These are phyloP conservation scores for Hibiscus tridactylites DNA, from an alignment of 345 rosid genomes.

Conservation along the genomic window DNA sequence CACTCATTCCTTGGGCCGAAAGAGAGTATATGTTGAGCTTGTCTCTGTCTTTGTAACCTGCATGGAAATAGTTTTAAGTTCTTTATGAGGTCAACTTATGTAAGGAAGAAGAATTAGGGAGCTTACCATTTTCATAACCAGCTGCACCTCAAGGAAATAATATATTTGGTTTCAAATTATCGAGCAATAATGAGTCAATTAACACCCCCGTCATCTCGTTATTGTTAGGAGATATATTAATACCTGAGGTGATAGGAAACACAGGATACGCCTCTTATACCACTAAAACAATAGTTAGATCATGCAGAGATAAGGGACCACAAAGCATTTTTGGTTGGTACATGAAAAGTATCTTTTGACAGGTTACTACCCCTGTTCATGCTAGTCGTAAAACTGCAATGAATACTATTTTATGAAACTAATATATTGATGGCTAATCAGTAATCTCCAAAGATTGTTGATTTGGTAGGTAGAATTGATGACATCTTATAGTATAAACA, in stretches of 20 bases:
- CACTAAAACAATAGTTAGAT: background rate
- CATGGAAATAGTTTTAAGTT: slow-evolving; percentile 6
- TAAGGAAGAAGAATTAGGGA: background rate
- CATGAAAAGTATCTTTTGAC: background rate
- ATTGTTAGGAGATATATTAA: background rate
- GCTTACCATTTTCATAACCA: background rate
- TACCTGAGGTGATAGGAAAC: background rate
- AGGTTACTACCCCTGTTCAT: background rate
- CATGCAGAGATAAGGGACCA: background rate
- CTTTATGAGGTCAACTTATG: background rate
- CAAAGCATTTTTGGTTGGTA: background rate
- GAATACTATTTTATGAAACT: background rate
- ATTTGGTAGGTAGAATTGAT: background rate
- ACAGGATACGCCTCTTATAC: background rate
- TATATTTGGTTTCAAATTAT: background rate
- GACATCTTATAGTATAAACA: background rate
- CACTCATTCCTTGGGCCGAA: slow-evolving; percentile 47
- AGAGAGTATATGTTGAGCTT: slow-evolving; percentile 49
- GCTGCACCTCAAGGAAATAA: background rate
- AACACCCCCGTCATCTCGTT: slow-evolving; percentile 7
- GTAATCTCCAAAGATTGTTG: background rate
- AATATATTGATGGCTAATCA: background rate
- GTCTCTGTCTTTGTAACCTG: slow-evolving; percentile 66
- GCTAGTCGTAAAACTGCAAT: background rate
- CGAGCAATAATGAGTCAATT: background rate